phyloP scores from a whole-genome alignment of 2,329 filamentous ascomycete species.

The Penicillium sclerotiorum region DNA sequence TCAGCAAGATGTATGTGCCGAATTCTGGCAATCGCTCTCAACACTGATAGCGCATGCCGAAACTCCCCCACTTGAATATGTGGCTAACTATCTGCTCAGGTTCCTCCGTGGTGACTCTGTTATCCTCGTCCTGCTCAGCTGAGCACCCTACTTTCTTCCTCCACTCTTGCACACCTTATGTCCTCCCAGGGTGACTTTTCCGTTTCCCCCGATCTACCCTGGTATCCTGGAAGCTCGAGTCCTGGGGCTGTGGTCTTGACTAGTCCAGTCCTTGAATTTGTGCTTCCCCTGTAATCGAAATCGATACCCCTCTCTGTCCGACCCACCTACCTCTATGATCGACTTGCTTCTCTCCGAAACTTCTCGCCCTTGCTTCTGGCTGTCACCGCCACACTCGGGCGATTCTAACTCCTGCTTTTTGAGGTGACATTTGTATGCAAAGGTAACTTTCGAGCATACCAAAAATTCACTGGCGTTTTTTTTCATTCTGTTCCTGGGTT shows the following conservation, averaged over 20 bases:
- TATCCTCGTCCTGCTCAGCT: constrained; percentile 83
- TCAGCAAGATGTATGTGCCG: constrained; percentile 84
- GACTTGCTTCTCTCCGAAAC: not conserved
- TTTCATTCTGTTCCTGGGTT: constrained; percentile 22
- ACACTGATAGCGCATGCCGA: not conserved
- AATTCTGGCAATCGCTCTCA: not conserved
- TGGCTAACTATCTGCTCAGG: constrained; percentile 49
- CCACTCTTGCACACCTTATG: constrained; percentile 14
- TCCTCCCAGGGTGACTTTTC: constrained; percentile 14
- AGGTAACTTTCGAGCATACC: constrained; percentile 9
- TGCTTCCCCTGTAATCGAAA: constrained; percentile 27
- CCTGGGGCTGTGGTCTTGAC: constrained; percentile 16
- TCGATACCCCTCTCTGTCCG: constrained; percentile 31
- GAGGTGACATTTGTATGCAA: constrained; percentile 19
- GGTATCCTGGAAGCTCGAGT: constrained; percentile 14
- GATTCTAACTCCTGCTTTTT: constrained; percentile 7
- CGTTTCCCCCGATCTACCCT: constrained; percentile 8
- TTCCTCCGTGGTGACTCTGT: constrained; percentile 87
- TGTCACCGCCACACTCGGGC: constrained; percentile 14
- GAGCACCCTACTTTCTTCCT: constrained; percentile 31
- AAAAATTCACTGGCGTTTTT: constrained; percentile 15
- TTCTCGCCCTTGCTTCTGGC: constrained; percentile 25
- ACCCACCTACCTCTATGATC: constrained; percentile 1
- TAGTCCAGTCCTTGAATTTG: constrained; percentile 2
- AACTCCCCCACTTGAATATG: not conserved